These are phyloP conservation scores for Trametes elegans DNA, from an alignment of 768 basidiomycete species.

Conservation along the genomic window DNA sequence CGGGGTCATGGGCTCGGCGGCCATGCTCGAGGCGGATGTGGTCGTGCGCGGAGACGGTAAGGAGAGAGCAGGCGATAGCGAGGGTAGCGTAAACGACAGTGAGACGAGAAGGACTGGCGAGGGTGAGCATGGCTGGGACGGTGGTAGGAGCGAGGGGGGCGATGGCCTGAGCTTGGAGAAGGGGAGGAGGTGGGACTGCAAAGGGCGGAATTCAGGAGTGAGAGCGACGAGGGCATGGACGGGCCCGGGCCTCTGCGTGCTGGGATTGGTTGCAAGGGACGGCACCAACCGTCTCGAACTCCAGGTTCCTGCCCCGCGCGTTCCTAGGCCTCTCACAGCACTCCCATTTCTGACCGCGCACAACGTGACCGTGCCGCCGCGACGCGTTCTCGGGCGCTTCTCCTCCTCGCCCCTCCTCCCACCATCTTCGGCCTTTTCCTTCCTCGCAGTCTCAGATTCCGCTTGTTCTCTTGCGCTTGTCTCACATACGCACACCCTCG, in stretches of 20 bases:
- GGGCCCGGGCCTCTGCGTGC: no score
- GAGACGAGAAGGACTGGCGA: constrained; percentile 13
- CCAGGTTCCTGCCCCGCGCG: neutral
- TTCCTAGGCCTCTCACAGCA: no score
- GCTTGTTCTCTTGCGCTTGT: neutral
- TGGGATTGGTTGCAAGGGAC: neutral
- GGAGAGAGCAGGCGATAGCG: constrained; percentile 11
- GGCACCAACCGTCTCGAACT: neutral
- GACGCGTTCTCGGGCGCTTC: neutral
- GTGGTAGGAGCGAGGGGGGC: neutral
- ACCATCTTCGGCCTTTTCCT: neutral
- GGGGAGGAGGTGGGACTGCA: neutral
- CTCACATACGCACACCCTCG: neutral
- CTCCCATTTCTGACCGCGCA: no score
- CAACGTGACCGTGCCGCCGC: neutral
- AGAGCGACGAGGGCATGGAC: no score
- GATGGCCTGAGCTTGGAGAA: neutral
- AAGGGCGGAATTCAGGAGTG: neutral
- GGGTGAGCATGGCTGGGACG: constrained; percentile 9
- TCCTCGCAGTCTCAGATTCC: neutral
- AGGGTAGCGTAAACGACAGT: constrained; percentile 8
- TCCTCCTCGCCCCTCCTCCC: neutral
- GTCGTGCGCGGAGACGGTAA: neutral
- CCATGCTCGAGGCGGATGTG: neutral
- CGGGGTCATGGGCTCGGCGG: constrained; percentile 2